Percentiles rank a stretch among this genome's conserved stretches.
These are phyloP conservation scores for Leccinum pachyderme DNA, from an alignment of 1,284 basidiomycete genomes.

Conservation along the genomic window DNA sequence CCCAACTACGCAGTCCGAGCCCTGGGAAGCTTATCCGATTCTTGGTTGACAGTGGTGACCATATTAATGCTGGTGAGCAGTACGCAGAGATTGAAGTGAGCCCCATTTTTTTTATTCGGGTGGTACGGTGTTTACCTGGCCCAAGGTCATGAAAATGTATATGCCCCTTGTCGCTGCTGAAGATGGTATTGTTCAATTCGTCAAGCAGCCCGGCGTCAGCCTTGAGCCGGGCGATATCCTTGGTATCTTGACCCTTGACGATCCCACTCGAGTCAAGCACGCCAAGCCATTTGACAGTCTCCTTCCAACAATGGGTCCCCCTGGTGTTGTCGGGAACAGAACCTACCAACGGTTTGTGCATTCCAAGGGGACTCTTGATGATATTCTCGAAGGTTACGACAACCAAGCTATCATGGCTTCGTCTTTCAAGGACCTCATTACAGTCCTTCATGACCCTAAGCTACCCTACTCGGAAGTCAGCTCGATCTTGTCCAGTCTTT, in stretches of 20 bases:
- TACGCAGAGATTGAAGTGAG: slow-evolving; percentile 97
- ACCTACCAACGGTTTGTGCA: slow-evolving; percentile 85
- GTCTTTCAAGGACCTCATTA: slow-evolving; percentile 80
- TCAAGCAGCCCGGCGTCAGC: slow-evolving; percentile 97
- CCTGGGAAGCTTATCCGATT: slow-evolving; percentile 96
- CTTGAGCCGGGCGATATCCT: slow-evolving; percentile 98
- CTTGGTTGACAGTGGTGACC: slow-evolving; percentile 96
- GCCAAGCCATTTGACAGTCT: slow-evolving; percentile 98
- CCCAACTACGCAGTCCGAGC: slow-evolving; percentile 93
- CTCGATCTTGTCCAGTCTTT: slow-evolving; percentile 85
- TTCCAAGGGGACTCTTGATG: slow-evolving; percentile 79
- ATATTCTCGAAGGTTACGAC: slow-evolving; percentile 95
- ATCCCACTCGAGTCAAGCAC: slow-evolving; percentile 95
- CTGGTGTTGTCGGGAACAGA: slow-evolving; percentile 75
- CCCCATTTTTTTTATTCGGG: slow-evolving; percentile 1
- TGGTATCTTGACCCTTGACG: slow-evolving; percentile 95
- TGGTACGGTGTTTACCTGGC: slow-evolving; percentile 18
- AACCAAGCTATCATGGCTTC: slow-evolving; percentile 85
- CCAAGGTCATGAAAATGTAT: slow-evolving; percentile 97
- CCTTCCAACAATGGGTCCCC: slow-evolving; percentile 78
- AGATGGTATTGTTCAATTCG: slow-evolving; percentile 93
- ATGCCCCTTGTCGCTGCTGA: slow-evolving; percentile 97
- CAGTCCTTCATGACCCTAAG: slow-evolving; percentile 78
- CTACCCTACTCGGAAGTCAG: slow-evolving; percentile 88
- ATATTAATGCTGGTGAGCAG: slow-evolving; percentile 92